Evolutionary conservation across 164 flowering plant species (phyloP), one percentile per base, ranked within the genome.

Genomic region (Annona cherimola): DNA sequence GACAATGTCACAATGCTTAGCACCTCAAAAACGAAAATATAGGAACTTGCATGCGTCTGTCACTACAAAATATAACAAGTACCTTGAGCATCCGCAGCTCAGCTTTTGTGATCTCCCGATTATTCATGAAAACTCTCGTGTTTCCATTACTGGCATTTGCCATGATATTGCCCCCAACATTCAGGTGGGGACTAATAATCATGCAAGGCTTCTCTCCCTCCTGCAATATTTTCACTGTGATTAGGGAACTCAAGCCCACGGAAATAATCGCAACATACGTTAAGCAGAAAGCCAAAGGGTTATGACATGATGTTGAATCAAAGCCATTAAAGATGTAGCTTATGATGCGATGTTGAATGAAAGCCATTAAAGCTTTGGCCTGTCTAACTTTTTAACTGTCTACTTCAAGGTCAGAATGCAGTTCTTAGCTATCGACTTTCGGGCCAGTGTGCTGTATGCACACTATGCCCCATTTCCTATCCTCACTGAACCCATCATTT

Each of bases 41-140:
- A 50, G 14, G 9, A 50, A 50, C 35, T 45, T 7, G 18, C 26
- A 42, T 61, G 42, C n/a, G 69, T 67, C 59, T 3, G 2, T 5
- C 67, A 26, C 35, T 26, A 26, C 35, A 26, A 26, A 26, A 26
- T 26, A 26, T 26, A 64, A 64, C 73, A 71, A 55, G 74, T 62
- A 96, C 99, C 99, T 88, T 89, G 79, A 96, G 80, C 98, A 96
- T 89, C 67, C 89, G 82, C 45, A 85, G 84, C 83, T 96, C 99
- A 9, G 77, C 79, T 85, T 90, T 96, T 1, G 99, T 92, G 35
- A 96, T 93, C 80, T 93, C 98, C 40, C 99, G 89, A 55, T 90
- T 93, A 83, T 96, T 96, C 40, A 96, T 90, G 76, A 71, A 89
- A 73, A 96, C 88, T 45, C 81, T 81, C 7, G 99, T 92, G 82